These are phyloP conservation scores for Amanita pallidorosea DNA, from an alignment of 768 basidiomycete species.

Conservation along the genomic window DNA sequence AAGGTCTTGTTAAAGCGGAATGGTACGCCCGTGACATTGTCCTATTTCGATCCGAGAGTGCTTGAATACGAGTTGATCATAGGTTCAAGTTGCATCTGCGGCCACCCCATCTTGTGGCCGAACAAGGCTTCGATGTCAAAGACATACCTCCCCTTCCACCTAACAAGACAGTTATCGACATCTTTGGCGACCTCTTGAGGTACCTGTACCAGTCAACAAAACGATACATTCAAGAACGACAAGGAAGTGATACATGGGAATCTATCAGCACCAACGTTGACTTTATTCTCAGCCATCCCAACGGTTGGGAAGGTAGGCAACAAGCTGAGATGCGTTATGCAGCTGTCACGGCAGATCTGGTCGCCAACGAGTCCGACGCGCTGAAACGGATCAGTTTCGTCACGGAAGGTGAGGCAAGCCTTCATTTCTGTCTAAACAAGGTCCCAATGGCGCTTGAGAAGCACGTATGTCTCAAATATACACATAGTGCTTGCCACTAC, in stretches of 20 bases:
- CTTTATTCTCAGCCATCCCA: slow-evolving; percentile 42
- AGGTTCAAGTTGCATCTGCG: slow-evolving; percentile 6
- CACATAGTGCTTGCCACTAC: not conserved
- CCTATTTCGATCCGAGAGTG: not conserved
- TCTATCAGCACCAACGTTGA: slow-evolving; percentile 27
- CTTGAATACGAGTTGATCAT: not conserved
- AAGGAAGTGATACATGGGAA: slow-evolving; percentile 28
- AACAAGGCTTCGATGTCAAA: not conserved
- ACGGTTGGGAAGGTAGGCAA: slow-evolving; percentile 46
- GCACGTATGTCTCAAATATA: slow-evolving; percentile 9
- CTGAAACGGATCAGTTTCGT: slow-evolving; percentile 34
- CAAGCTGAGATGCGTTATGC: slow-evolving; percentile 39
- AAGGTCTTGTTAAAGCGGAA: not conserved
- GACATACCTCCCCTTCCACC: slow-evolving; percentile 28
- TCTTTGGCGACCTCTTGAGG: slow-evolving; percentile 36
- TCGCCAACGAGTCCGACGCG: slow-evolving; percentile 19
- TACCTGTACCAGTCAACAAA: slow-evolving; percentile 31
- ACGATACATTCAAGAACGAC: slow-evolving; percentile 31
- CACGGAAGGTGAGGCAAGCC: slow-evolving; percentile 46
- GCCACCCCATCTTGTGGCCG: not conserved
- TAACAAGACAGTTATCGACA: slow-evolving; percentile 28
- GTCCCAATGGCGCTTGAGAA: slow-evolving; percentile 21
- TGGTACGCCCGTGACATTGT: not conserved
- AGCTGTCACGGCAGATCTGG: slow-evolving; percentile 32
- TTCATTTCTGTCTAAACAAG: slow-evolving; percentile 39